Evolutionary conservation across 352 stramenopile species (phyloP).

Genomic region (Phytophthora sp.): DNA sequence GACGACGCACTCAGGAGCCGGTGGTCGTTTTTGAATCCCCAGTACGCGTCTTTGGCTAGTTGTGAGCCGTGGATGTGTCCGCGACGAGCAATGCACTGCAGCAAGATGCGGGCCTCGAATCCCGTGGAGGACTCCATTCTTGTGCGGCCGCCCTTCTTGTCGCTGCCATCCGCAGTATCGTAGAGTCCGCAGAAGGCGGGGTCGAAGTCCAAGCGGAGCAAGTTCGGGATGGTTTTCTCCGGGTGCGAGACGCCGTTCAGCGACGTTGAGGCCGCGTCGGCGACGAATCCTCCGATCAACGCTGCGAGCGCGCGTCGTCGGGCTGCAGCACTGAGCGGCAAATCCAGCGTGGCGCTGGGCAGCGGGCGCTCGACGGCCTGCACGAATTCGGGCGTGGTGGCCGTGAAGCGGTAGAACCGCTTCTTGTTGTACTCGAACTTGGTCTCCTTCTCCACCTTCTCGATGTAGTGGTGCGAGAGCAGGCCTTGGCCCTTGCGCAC

Average conservation of each 20-base stretch:
- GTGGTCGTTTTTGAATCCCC: constrained; percentile 84
- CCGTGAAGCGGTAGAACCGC: constrained; percentile 80
- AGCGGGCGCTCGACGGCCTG: constrained; percentile 48
- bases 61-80: constrained; percentile 75
- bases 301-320: constrained; percentile 66
- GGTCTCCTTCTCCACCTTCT: constrained; percentile 83
- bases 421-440: constrained; percentile 89
- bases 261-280: constrained; percentile 76
- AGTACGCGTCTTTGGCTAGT: constrained; percentile 82
- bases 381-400: constrained; percentile 79
- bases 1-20: constrained; percentile 72
- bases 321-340: constrained; percentile 66
- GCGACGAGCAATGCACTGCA: constrained; percentile 74
- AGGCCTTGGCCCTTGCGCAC: constrained; percentile 83
- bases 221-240: constrained; percentile 81
- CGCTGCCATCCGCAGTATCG: constrained; percentile 47
- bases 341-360: constrained; percentile 61
- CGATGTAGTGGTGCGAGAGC: constrained; percentile 70
- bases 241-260: constrained; percentile 80
- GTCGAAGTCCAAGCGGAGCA: constrained; percentile 76
- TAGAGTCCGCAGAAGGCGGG: constrained; percentile 77
- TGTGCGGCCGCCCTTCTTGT: constrained; percentile 36
- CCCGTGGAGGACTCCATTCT: constrained; percentile 80
- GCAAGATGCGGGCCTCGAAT: constrained; percentile 77
- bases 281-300: constrained; percentile 79